phyloP scores from a whole-genome alignment of 345 rosid genomes.

The Angophora floribunda region DNA sequence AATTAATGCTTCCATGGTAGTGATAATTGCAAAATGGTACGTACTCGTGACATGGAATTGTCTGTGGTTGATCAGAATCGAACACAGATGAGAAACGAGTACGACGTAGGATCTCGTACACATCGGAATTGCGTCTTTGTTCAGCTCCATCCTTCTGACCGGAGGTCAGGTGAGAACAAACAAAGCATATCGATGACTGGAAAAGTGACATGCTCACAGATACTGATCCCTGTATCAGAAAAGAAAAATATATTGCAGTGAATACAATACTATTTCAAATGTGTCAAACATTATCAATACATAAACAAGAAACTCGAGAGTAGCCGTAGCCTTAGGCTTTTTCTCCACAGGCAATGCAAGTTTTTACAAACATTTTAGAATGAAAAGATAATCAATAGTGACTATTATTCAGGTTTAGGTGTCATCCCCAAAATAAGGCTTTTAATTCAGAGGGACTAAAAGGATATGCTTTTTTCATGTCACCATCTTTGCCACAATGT shows the following conservation, averaged over 20 bases:
- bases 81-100: conserved; percentile 69
- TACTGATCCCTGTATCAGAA: conserved; percentile 83
- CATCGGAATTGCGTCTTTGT: conserved; percentile 87
- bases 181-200: conserved; percentile 93
- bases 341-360: background rate
- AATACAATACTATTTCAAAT: background rate
- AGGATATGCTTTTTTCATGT: background rate
- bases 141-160: conserved; percentile 94
- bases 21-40: background rate
- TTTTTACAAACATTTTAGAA: background rate
- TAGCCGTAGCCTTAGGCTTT: background rate
- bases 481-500: background rate
- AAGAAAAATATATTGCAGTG: background rate
- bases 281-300: background rate
- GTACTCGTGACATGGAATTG: conserved; percentile 92
- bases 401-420: background rate
- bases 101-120: conserved; percentile 66
- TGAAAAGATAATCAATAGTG: background rate
- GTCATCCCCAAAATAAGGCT: background rate
- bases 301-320: background rate
- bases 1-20: background rate
- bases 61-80: conserved; percentile 65
- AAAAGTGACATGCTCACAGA: conserved; percentile 90
- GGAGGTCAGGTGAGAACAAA: conserved; percentile 95
- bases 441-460: background rate